Evolutionary conservation across 2,329 filamentous ascomycete genomes (phyloP).

Genomic region (Lasiodiplodia sp.): DNA sequence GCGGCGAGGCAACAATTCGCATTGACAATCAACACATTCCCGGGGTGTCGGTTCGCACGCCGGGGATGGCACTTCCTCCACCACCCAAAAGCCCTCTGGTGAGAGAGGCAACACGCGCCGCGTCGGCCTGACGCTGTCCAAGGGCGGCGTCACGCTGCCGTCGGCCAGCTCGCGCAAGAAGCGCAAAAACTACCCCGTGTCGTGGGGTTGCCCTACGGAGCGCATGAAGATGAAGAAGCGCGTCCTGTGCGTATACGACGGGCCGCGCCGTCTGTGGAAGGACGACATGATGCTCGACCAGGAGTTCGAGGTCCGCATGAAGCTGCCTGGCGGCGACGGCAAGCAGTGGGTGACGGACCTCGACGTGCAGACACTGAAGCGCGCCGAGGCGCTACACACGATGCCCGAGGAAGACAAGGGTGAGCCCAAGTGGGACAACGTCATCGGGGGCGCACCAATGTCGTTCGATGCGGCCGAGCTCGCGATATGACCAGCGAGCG

Average conservation of each 20-base stretch:
- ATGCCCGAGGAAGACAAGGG: constrained; percentile 89
- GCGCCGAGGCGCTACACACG: constrained; percentile 82
- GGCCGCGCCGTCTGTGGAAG: constrained; percentile 86
- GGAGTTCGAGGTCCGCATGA: constrained; percentile 90
- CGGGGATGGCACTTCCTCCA: constrained; percentile 46
- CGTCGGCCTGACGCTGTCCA: constrained; percentile 75
- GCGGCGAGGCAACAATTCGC: constrained; percentile 47
- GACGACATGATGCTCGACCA: constrained; percentile 99
- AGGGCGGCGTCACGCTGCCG: constrained; percentile 70
- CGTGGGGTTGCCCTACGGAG: constrained; percentile 89
- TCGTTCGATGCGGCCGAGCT: constrained; percentile 16
- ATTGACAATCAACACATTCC: constrained; percentile 59
- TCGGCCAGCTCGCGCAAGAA: constrained; percentile 75
- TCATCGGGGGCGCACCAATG: constrained; percentile 40
- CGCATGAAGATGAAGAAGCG: constrained; percentile 99
- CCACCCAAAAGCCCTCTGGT: constrained; percentile 27
- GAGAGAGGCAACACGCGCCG: constrained; percentile 29
- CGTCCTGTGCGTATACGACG: constrained; percentile 91
- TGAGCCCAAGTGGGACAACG: constrained; percentile 78
- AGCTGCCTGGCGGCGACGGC: constrained; percentile 67
- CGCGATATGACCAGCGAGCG: constrained; percentile 11
- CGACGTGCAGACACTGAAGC: constrained; percentile 86
- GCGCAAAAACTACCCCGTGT: constrained; percentile 89
- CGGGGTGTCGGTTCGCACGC: constrained; percentile 51
- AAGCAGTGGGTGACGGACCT: constrained; percentile 83